Conservation (phyloP, 2,329 filamentous ascomycete species). For the Penicillium sumatraense region DNA sequence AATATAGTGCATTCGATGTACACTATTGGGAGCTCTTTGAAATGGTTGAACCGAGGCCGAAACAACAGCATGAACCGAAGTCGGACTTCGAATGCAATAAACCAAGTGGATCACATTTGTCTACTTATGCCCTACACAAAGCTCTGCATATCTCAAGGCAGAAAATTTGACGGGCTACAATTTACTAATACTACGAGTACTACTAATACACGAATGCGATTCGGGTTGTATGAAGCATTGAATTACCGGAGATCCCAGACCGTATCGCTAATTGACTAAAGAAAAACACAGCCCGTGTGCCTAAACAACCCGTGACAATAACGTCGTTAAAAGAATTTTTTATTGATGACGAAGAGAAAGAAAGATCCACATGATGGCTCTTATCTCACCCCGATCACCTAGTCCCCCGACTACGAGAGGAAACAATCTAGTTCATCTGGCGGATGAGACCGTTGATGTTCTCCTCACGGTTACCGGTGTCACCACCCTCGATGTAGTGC, state of each 20-base stretch:
- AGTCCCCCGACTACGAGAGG: constrained; percentile 8
- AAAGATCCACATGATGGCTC: not conserved
- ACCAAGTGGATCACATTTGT: too few species aligned
- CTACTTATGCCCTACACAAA: too few species aligned
- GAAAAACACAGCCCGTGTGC: constrained; percentile 37
- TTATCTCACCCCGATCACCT: constrained; percentile 4
- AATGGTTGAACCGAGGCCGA: too few species aligned
- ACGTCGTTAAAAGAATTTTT: constrained; percentile 28
- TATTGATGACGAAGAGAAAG: constrained; percentile 5
- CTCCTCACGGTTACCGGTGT: constrained; percentile 97
- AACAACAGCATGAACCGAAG: too few species aligned
- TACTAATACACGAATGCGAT: constrained; percentile 17
- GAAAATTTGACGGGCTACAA: too few species aligned
- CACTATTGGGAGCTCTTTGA: too few species aligned
- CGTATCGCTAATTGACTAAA: constrained; percentile 36
- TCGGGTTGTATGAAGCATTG: constrained; percentile 43
- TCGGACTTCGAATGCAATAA: too few species aligned
- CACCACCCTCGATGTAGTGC: constrained; percentile 98
- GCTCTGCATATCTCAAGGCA: too few species aligned
- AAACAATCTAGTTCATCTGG: constrained; percentile 86
- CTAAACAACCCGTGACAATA: constrained; percentile 39
- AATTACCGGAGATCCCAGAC: constrained; percentile 40
- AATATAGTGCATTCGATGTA: too few species aligned
- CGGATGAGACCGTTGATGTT: constrained; percentile 95
- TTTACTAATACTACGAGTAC: not conserved